These are phyloP conservation scores for Scutellaria galericulata DNA, from an alignment of 257 asterid species.

Conservation along the genomic window DNA sequence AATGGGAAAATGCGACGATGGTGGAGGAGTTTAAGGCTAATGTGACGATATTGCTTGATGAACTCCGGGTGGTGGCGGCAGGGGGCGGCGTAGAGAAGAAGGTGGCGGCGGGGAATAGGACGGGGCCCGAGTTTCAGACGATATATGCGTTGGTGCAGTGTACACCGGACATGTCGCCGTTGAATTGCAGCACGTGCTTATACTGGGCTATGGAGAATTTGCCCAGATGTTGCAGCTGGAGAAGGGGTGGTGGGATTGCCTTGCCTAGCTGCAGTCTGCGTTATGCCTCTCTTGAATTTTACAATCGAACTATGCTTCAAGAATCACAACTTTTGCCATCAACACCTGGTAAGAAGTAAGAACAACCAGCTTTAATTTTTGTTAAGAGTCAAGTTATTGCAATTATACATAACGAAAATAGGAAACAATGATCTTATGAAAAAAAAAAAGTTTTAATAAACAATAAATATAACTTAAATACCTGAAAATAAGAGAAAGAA, in stretches of 20 bases:
- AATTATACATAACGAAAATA: no score
- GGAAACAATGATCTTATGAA: no score
- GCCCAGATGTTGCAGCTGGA: no score
- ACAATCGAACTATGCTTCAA: conserved; percentile 33
- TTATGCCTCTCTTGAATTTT: conserved; percentile 28
- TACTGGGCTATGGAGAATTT: no score
- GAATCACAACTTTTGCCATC: not conserved
- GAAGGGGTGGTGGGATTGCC: conserved; percentile 16
- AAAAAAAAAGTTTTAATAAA: no score
- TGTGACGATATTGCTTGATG: not conserved
- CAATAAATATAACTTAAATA: no score
- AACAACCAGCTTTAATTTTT: no score
- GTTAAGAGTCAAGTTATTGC: no score
- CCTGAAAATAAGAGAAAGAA: no score
- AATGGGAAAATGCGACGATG: no score
- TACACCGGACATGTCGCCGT: conserved; percentile 36
- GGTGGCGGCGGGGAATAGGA: conserved; percentile 28
- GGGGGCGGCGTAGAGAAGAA: conserved; percentile 18
- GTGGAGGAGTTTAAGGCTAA: conserved; percentile 13
- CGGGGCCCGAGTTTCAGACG: not conserved
- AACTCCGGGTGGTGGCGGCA: conserved; percentile 34
- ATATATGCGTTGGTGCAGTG: conserved; percentile 41
- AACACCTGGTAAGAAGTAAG: not conserved
- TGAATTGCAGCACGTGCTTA: conserved; percentile 33
- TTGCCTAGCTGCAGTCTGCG: conserved; percentile 35